These are phyloP conservation scores for Monosporascus cannonballus DNA, from an alignment of 2,329 filamentous ascomycete species.

Conservation along the genomic window DNA sequence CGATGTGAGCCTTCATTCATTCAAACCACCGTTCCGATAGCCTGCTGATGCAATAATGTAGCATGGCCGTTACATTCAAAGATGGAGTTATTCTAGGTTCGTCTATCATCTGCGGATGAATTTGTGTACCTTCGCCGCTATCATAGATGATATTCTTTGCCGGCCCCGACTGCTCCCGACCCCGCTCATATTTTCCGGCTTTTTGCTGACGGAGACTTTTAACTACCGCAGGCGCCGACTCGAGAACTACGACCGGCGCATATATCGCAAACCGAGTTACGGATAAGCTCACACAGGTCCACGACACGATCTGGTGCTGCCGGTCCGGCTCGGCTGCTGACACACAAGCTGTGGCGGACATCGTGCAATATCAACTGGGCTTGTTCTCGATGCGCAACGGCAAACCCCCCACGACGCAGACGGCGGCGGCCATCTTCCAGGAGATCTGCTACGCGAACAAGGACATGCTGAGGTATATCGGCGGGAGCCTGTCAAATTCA, in stretches of 20 bases:
- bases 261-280: conserved; percentile 99
- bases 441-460: conserved; percentile 98
- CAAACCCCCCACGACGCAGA: conserved; percentile 88
- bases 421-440: conserved; percentile 92
- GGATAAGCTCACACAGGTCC: conserved; percentile 96
- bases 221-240: conserved; percentile 67
- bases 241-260: conserved; percentile 91
- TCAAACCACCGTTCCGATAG: background rate
- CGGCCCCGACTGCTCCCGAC: background rate
- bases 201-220: too few relatives aligned
- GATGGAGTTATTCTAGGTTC: conserved; percentile 89
- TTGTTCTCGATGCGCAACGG: conserved; percentile 88
- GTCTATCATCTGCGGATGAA: conserved; percentile 13
- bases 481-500: background rate
- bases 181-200: too few relatives aligned
- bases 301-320: conserved; percentile 99
- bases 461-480: conserved; percentile 71
- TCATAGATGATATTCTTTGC: background rate
- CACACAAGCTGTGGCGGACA: conserved; percentile 95
- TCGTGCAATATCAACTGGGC: conserved; percentile 92
- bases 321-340: conserved; percentile 95
- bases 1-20: conserved; percentile 66
- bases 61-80: conserved; percentile 99
- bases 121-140: too few relatives aligned
- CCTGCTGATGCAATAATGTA: conserved; percentile 30